Evolutionary conservation across 345 rosid genomes (phyloP), one percentile per base, ranked within the genome.

Genomic region (Eucalyptus pauciflora): DNA sequence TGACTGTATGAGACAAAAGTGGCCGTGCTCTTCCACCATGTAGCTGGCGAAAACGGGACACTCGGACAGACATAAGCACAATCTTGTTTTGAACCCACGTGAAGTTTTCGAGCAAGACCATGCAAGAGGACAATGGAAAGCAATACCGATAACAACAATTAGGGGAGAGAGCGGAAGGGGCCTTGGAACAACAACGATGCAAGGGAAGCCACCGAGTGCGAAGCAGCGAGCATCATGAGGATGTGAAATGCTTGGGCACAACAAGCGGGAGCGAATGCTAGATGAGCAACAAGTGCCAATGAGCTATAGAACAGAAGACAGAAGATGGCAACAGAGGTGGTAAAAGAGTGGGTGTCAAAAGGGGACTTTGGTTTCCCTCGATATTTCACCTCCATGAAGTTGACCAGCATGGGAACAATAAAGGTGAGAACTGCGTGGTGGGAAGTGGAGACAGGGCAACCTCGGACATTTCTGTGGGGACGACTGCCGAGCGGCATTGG

Each of bases 401-500:
- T 64, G 76, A 64, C 10, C 76, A 14, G 76, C 37, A 64, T 7
- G 24, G 80, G 43, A 69, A 31, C 43, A 17, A 16, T 67, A 8
- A 31, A 67, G 79, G 79, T 15, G 5, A 67, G 41, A 67, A 67
- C 20, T 2, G 79, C 41, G 1, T 4, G 79, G 20, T 7, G 64
- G 64, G 12, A 8, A 24, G 1, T 58, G 11, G 27, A 58, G 64
- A 7, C 29, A 58, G 64, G 29, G 29, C 1, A 58, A 10, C 64
- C n/a, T 58, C n/a, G 64, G 64, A 24, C 27, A 11, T 58, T 58
- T 10, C 29, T 0, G 7, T 25, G 6, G 64, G 64, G 29, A 58
- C n/a, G 0, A 58, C 5, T 2, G n/a, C 64, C n/a, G 3, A 58
- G 6, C n/a, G 7, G 64, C n/a, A 25, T 25, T 10, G 64, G 52